Conservation (phyloP, 176 grass and related monocot species). For the Hordeum vulgare region DNA sequence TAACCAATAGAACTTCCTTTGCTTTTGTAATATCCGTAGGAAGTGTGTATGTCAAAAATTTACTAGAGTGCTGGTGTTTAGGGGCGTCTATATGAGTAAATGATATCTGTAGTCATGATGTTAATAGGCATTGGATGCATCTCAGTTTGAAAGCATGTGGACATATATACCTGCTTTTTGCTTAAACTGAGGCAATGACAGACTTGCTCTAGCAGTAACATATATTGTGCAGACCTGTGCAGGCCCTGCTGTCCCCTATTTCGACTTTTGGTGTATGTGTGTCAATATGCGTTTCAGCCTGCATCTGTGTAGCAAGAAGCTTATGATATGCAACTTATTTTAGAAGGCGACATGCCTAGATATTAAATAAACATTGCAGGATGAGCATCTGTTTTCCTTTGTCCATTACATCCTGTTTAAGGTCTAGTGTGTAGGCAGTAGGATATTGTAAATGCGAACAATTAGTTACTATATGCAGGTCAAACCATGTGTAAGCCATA, state of each 20-base stretch:
- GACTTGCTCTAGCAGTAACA: not conserved
- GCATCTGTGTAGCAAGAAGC: not conserved
- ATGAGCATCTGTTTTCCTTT: not conserved
- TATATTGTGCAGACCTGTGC: not conserved
- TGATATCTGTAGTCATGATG: not conserved
- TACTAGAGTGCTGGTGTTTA: not conserved
- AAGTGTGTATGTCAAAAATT: not conserved
- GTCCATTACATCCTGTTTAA: not conserved
- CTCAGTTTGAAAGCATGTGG: not conserved
- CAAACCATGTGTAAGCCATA: not conserved
- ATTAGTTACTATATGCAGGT: not conserved
- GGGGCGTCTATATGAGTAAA: not conserved
- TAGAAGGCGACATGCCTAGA: not conserved
- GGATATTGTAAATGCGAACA: not conserved
- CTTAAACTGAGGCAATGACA: not conserved
- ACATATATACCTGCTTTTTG: not conserved
- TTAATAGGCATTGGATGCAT: not conserved
- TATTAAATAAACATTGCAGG: not conserved
- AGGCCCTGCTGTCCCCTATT: not conserved
- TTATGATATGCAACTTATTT: not conserved
- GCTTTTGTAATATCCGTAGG: not conserved
- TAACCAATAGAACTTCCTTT: not conserved
- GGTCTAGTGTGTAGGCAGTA: not conserved
- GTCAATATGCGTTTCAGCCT: not conserved
- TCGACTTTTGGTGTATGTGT: not conserved